These are phyloP conservation scores for Cyphellophora attinorum DNA, from an alignment of 2,329 filamentous ascomycete species.

Conservation along the genomic window DNA sequence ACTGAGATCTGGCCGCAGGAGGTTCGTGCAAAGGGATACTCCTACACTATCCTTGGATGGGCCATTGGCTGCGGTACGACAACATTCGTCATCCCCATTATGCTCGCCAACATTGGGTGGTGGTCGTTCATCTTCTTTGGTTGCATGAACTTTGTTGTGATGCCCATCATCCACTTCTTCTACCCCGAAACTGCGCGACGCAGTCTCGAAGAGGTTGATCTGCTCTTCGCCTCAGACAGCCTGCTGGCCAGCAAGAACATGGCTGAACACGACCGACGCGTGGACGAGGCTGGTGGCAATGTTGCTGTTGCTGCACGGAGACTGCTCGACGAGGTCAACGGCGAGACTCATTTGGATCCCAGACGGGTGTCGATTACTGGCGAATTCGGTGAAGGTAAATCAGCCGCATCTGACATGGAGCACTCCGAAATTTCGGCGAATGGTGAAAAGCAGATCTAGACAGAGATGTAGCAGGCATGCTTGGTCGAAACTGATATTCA, in stretches of 20 bases:
- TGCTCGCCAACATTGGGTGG: constrained; percentile 30
- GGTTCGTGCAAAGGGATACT: constrained; percentile 44
- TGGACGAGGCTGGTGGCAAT: constrained; percentile 22
- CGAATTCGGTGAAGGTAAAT: constrained; percentile 6
- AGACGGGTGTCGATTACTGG: constrained; percentile 6
- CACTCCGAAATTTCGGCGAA: constrained; percentile 3
- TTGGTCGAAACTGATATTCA: no score
- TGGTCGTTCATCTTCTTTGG: constrained; percentile 36
- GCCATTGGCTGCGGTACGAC: constrained; percentile 33
- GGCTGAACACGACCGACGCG: constrained; percentile 21
- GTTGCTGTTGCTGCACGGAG: constrained; percentile 21
- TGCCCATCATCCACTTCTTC: constrained; percentile 46
- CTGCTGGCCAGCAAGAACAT: constrained; percentile 23
- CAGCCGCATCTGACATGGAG: constrained; percentile 2
- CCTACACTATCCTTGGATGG: constrained; percentile 42
- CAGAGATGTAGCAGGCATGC: no score
- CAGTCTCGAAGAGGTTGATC: constrained; percentile 34
- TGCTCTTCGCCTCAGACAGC: constrained; percentile 31
- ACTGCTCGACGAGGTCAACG: constrained; percentile 24
- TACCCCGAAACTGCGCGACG: constrained; percentile 41
- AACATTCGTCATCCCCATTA: constrained; percentile 29
- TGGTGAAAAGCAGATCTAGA: not conserved
- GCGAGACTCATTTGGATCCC: constrained; percentile 13
- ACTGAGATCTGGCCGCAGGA: constrained; percentile 42
- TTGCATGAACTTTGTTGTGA: constrained; percentile 33